Evolutionary conservation across 305 asterid genomes (phyloP).

Genomic region (Fraxinus dipetala): DNA sequence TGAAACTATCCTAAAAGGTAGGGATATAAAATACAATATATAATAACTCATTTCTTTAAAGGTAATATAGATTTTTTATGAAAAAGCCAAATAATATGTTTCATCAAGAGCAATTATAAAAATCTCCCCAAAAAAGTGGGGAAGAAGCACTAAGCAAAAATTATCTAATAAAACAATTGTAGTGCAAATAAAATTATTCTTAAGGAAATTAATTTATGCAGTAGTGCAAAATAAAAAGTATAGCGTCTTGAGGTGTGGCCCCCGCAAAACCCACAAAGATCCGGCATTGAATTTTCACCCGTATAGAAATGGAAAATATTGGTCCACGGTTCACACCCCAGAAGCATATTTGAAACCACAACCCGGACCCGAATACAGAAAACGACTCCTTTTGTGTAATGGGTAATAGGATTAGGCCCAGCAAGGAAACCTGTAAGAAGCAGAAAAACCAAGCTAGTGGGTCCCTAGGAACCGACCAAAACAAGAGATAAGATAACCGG

Average conservation of each 20-base stretch:
- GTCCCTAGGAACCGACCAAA: constrained; percentile 23
- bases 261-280: not conserved
- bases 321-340: not conserved
- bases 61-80: no score
- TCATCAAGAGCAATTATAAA: no score
- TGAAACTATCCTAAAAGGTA: no score
- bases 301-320: not conserved
- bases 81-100: no score
- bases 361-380: not conserved
- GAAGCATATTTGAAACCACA: not conserved
- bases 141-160: no score
- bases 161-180: not conserved
- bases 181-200: not conserved
- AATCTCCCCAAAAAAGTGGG: no score
- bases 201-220: no score
- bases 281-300: not conserved
- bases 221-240: not conserved
- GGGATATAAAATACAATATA: no score
- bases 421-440: not conserved
- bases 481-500: not conserved
- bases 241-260: not conserved
- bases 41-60: no score
- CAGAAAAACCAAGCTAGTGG: not conserved
- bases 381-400: not conserved
- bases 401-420: not conserved